phyloP scores from a whole-genome alignment of 176 grass and related monocot genomes.

The Guadua angustifolia region DNA sequence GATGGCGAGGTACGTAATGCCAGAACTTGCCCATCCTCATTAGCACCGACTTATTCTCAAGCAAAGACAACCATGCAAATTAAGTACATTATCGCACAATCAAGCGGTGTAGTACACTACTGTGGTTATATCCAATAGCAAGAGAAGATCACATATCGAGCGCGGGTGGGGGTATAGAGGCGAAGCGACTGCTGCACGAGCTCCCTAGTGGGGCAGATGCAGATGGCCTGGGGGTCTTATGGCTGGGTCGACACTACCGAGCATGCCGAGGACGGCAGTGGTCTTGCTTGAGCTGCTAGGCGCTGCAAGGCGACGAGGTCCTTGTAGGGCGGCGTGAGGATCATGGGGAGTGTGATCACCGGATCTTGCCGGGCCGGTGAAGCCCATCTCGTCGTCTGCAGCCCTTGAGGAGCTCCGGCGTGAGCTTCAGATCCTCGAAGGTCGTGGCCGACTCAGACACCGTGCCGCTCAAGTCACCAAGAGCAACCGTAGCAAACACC shows the following conservation, averaged over 20 bases:
- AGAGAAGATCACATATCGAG: background rate
- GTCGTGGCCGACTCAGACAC: conserved; percentile 82
- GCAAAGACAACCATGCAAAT: conserved; percentile 41
- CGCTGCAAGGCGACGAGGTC: conserved; percentile 92
- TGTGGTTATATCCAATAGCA: background rate
- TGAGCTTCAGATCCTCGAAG: conserved; percentile 88
- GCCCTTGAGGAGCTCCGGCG: conserved; percentile 74
- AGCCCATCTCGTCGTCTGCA: conserved; percentile 86
- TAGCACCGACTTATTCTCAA: conserved; percentile 86
- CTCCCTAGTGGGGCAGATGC: conserved; percentile 95
- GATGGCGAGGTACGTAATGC: conserved; percentile 76
- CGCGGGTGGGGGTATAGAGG: background rate
- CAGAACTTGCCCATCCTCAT: conserved; percentile 82
- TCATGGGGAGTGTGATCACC: conserved; percentile 89
- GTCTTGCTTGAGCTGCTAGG: conserved; percentile 95
- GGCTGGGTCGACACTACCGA: conserved; percentile 77
- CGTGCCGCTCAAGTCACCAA: conserved; percentile 73
- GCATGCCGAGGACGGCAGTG: conserved; percentile 95
- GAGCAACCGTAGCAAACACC: background rate
- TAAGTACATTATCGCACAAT: background rate
- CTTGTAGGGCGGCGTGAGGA: conserved; percentile 79
- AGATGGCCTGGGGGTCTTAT: conserved; percentile 75
- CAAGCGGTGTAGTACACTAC: background rate
- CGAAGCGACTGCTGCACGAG: conserved; percentile 66
- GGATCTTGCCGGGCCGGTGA: conserved; percentile 86